Conservation (phyloP, 2,329 filamentous ascomycete species). For the Torrubiellomyces zombiae region DNA sequence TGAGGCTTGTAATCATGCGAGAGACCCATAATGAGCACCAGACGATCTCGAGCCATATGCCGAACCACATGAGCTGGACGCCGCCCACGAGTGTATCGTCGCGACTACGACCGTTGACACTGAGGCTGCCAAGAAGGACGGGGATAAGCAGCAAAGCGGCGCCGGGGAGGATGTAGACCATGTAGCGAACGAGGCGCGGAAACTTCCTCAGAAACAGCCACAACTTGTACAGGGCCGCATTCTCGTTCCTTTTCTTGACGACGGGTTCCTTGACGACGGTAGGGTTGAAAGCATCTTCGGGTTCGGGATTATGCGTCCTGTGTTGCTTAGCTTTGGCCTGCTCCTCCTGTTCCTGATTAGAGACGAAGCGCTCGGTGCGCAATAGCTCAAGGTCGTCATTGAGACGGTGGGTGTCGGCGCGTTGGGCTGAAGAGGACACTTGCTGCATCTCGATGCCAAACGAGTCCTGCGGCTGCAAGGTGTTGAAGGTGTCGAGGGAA, state of each 20-base stretch:
- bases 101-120: conserved; percentile 18
- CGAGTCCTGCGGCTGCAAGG: conserved; percentile 9
- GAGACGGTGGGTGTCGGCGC: conserved; percentile 20
- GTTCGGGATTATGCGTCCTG: conserved; percentile 17
- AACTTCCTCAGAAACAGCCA: conserved; percentile 31
- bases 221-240: conserved; percentile 21
- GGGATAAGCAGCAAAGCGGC: conserved; percentile 28
- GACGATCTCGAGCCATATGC: conserved; percentile 84
- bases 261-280: conserved; percentile 10
- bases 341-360: conserved; percentile 22
- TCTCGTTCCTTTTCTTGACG: conserved; percentile 14
- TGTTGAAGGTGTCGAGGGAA: conserved; percentile 15
- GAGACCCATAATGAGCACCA: conserved; percentile 84
- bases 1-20: conserved; percentile 32
- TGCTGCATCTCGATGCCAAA: conserved; percentile 7
- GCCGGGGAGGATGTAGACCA: conserved; percentile 30
- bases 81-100: conserved; percentile 51
- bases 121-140: conserved; percentile 25
- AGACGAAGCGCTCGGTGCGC: conserved; percentile 28
- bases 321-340: conserved; percentile 8
- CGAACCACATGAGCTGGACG: conserved; percentile 75
- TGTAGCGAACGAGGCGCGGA: conserved; percentile 30
- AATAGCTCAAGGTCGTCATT: conserved; percentile 33
- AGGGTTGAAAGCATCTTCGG: conserved; percentile 30
- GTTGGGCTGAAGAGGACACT: conserved; percentile 11